Conservation (phyloP, 2,329 filamentous ascomycete genomes). For the Dothideomycetidae sp. region DNA sequence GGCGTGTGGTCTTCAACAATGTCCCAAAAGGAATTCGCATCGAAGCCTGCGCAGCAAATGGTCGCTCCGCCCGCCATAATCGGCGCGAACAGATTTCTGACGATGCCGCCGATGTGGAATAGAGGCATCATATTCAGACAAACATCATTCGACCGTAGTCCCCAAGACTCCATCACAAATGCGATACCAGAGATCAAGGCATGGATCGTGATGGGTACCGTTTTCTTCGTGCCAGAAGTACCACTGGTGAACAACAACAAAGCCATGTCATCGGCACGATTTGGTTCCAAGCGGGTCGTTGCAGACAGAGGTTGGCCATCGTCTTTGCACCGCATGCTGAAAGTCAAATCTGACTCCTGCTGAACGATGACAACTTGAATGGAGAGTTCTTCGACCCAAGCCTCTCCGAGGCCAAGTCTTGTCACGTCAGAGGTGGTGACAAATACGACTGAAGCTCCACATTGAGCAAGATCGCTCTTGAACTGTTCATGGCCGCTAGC, state of each 20-base stretch:
- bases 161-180: constrained; percentile 42
- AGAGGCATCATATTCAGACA: constrained; percentile 48
- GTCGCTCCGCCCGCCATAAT: constrained; percentile 40
- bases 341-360: constrained; percentile 24
- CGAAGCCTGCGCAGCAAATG: constrained; percentile 41
- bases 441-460: constrained; percentile 34
- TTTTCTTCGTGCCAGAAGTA: constrained; percentile 44
- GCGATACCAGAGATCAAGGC: constrained; percentile 38
- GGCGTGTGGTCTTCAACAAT: constrained; percentile 33
- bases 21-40: constrained; percentile 43
- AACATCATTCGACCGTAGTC: constrained; percentile 31
- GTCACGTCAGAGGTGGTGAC: constrained; percentile 29
- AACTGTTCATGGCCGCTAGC: constrained; percentile 36
- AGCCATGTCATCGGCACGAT: constrained; percentile 33
- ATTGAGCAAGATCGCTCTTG: constrained; percentile 35
- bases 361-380: constrained; percentile 30
- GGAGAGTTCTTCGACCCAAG: constrained; percentile 21
- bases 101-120: constrained; percentile 39
- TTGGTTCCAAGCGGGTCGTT: constrained; percentile 18
- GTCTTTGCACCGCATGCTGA: constrained; percentile 10
- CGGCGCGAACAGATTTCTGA: constrained; percentile 42
- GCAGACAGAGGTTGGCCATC: not conserved
- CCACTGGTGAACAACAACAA: constrained; percentile 45
- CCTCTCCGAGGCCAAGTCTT: constrained; percentile 26
- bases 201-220: constrained; percentile 39